A percentile compares a stretch with the other conserved stretches of the same genome.
These are phyloP conservation scores for Oryza nivara DNA, from an alignment of 176 grass and related monocot genomes.

Conservation along the genomic window DNA sequence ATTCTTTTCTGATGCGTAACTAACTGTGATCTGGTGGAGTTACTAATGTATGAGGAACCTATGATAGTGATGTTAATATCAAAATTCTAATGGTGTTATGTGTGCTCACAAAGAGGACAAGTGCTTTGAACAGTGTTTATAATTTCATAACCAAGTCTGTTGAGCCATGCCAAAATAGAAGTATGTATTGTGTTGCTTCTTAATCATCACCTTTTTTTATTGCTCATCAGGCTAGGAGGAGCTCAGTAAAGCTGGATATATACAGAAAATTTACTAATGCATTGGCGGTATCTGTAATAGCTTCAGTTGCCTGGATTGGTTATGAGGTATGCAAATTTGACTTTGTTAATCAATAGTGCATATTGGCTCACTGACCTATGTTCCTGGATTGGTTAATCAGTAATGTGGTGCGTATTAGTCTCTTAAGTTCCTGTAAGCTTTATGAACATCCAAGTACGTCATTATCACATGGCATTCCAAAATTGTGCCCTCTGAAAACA, in stretches of 20 bases:
- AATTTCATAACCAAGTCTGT: constrained; percentile 32
- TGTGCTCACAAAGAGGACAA: not conserved
- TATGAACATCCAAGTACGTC: not conserved
- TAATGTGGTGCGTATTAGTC: not conserved
- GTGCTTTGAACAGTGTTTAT: not conserved
- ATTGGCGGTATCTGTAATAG: constrained; percentile 81
- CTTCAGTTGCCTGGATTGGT: constrained; percentile 97
- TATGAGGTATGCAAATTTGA: constrained; percentile 75
- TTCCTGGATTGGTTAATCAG: not conserved
- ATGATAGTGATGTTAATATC: not conserved
- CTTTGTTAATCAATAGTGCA: constrained; percentile 1
- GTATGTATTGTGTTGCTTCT: constrained; percentile 22
- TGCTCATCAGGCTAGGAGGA: constrained; percentile 74
- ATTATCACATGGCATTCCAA: not conserved
- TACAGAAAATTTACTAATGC: constrained; percentile 97
- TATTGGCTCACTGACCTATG: not conserved
- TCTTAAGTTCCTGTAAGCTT: constrained; percentile 18
- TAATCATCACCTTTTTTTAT: constrained; percentile 35
- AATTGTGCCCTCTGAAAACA: not conserved
- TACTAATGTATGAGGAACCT: constrained; percentile 4
- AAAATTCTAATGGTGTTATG: not conserved
- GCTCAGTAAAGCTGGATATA: constrained; percentile 90
- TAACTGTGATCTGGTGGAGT: constrained; percentile 12
- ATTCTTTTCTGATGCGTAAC: constrained; percentile 10
- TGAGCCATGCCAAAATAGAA: constrained; percentile 1